A percentile compares a stretch with the other conserved stretches of the same genome.
Conservation (phyloP, 805 yeast genomes). For the Sugiyamaella marilandica region DNA sequence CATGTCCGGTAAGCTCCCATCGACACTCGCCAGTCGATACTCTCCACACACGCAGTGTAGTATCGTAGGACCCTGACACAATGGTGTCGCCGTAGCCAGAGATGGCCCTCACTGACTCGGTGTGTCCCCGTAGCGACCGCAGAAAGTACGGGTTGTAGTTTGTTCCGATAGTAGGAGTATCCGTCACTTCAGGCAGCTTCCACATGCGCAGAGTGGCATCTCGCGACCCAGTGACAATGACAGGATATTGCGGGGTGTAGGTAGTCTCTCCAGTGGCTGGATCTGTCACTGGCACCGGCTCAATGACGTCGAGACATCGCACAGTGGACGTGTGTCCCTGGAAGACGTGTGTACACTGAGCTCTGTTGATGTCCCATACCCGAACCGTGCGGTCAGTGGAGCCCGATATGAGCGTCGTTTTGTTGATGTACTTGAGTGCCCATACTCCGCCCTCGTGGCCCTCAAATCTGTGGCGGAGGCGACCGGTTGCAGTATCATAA, state of each 20-base stretch:
- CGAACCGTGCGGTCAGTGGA: constrained; percentile 93
- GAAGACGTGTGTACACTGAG: constrained; percentile 85
- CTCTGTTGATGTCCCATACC: constrained; percentile 84
- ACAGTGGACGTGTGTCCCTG: constrained; percentile 91
- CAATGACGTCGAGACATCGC: constrained; percentile 79
- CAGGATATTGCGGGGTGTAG: constrained; percentile 54
- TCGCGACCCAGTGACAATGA: constrained; percentile 82
- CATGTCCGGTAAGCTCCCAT: constrained; percentile 74
- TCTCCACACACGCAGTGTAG: constrained; percentile 90
- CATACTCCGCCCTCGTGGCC: constrained; percentile 99
- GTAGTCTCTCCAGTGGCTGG: constrained; percentile 59
- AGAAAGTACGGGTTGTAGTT: constrained; percentile 56
- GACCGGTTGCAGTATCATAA: constrained; percentile 72
- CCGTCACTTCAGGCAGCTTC: constrained; percentile 56
- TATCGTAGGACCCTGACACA: constrained; percentile 87
- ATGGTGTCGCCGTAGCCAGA: constrained; percentile 80
- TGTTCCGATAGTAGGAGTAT: constrained; percentile 32
- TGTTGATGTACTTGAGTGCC: constrained; percentile 84
- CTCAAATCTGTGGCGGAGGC: constrained; percentile 51
- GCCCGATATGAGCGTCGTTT: constrained; percentile 78
- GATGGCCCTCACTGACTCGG: constrained; percentile 78
- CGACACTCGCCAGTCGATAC: constrained; percentile 67
- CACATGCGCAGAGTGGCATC: constrained; percentile 81
- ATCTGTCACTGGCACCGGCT: constrained; percentile 49
- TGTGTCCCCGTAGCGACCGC: constrained; percentile 67